phyloP scores from a whole-genome alignment of 1,284 basidiomycete species.

The Clitocybe nebularis region DNA sequence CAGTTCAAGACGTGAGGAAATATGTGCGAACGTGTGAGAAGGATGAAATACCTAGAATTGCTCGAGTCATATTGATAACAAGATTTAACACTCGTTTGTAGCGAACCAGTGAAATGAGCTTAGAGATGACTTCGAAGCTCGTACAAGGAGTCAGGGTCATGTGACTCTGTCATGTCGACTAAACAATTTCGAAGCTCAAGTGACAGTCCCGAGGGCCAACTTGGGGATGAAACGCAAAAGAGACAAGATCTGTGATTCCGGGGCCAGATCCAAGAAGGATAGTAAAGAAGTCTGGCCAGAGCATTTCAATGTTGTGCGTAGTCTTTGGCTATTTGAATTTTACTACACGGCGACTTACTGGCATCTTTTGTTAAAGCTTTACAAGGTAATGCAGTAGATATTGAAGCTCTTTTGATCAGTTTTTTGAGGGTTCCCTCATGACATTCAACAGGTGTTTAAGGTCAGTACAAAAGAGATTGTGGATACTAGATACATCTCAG shows the following conservation, averaged over 20 bases:
- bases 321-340: not conserved
- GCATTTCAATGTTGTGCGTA: slow-evolving; percentile 53
- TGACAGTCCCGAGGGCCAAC: too few relatives aligned
- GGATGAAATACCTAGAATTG: slow-evolving; percentile 10
- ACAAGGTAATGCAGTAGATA: slow-evolving; percentile 11
- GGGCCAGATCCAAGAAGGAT: slow-evolving; percentile 1
- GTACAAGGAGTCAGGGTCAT: too few relatives aligned
- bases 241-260: too few relatives aligned
- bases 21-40: too few relatives aligned
- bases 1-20: not conserved
- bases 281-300: slow-evolving; percentile 44
- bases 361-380: slow-evolving; percentile 11
- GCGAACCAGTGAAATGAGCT: too few relatives aligned
- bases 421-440: not conserved
- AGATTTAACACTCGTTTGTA: not conserved
- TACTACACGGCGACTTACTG: not conserved
- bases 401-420: too few relatives aligned
- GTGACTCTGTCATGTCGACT: too few relatives aligned
- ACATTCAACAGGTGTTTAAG: slow-evolving; percentile 33
- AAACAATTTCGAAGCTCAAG: too few relatives aligned
- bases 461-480: slow-evolving; percentile 17
- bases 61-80: not conserved
- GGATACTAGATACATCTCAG: slow-evolving; percentile 11
- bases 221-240: too few relatives aligned
- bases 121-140: too few relatives aligned